Evolutionary conservation across 257 asterid species (phyloP).

Genomic region (Perilla frutescens): DNA sequence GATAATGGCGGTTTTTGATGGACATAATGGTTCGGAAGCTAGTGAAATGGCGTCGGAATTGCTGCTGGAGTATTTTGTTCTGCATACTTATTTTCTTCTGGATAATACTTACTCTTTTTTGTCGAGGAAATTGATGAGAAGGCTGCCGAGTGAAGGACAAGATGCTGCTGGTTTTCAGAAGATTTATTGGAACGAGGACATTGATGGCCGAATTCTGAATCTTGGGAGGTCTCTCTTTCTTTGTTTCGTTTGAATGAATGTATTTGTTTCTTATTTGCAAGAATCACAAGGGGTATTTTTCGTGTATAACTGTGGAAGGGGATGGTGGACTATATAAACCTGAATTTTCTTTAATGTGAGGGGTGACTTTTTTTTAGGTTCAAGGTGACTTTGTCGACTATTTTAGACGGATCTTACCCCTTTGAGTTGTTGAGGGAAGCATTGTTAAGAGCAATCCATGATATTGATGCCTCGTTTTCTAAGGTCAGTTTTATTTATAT

Average conservation of each 20-base stretch:
- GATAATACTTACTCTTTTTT: slow-evolving; percentile 75
- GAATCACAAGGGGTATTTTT: neutral
- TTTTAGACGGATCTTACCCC: slow-evolving; percentile 73
- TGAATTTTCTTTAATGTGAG: neutral
- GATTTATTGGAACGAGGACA: slow-evolving; percentile 57
- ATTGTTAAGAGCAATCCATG: slow-evolving; percentile 81
- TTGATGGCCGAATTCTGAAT: slow-evolving; percentile 50
- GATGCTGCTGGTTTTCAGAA: slow-evolving; percentile 46
- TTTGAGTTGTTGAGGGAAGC: slow-evolving; percentile 90
- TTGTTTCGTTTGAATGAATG: neutral
- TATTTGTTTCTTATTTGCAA: slow-evolving; percentile 11
- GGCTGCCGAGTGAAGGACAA: slow-evolving; percentile 58
- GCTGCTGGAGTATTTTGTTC: slow-evolving; percentile 76
- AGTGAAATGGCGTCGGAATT: slow-evolving; percentile 90
- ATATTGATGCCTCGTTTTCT: slow-evolving; percentile 76
- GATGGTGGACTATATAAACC: slow-evolving; percentile 11
- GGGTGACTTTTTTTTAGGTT: slow-evolving; percentile 52
- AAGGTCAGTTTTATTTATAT: slow-evolving; percentile 53
- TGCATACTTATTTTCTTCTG: slow-evolving; percentile 90
- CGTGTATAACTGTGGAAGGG: neutral
- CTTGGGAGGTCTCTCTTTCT: slow-evolving; percentile 66
- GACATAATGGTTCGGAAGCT: slow-evolving; percentile 95
- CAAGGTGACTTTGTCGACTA: slow-evolving; percentile 69
- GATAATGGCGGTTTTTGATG: slow-evolving; percentile 90
- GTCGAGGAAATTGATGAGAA: slow-evolving; percentile 57